Conservation (phyloP, 768 basidiomycete species). For the Suillus plorans region DNA sequence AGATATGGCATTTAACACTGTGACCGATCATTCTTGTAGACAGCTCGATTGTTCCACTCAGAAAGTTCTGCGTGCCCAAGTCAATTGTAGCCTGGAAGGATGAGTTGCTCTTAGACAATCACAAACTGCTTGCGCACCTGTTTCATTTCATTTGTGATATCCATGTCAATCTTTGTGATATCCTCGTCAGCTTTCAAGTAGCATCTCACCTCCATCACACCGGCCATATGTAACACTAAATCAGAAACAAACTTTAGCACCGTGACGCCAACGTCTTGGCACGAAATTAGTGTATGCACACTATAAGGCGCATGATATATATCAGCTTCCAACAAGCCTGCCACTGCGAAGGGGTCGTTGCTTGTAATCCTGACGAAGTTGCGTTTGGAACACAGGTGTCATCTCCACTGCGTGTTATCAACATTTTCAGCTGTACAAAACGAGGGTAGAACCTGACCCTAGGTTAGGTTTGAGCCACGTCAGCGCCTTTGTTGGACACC, state of each 20-base stretch:
- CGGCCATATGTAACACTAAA: slow-evolving; percentile 71
- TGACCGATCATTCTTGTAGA: too few species aligned
- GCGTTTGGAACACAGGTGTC: slow-evolving; percentile 39
- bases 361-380: slow-evolving; percentile 64
- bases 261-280: slow-evolving; percentile 4
- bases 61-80: too few species aligned
- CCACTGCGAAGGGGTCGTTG: slow-evolving; percentile 54
- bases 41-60: too few species aligned
- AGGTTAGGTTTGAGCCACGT: not conserved
- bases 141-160: too few species aligned
- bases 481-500: not conserved
- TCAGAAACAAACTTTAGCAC: slow-evolving; percentile 6
- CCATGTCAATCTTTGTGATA: too few species aligned
- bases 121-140: too few species aligned
- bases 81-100: too few species aligned
- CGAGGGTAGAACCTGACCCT: not conserved
- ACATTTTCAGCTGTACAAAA: not conserved
- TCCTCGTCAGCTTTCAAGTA: not conserved
- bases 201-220: slow-evolving; percentile 48
- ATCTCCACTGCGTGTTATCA: not conserved
- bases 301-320: slow-evolving; percentile 66
- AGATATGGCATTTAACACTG: too few species aligned
- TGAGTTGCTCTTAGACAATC: too few species aligned
- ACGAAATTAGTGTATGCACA: slow-evolving; percentile 34
- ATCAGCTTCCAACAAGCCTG: slow-evolving; percentile 64